These are phyloP conservation scores for Suhomyces taliae DNA, from an alignment of 1,139 yeast genomes.

Conservation along the genomic window DNA sequence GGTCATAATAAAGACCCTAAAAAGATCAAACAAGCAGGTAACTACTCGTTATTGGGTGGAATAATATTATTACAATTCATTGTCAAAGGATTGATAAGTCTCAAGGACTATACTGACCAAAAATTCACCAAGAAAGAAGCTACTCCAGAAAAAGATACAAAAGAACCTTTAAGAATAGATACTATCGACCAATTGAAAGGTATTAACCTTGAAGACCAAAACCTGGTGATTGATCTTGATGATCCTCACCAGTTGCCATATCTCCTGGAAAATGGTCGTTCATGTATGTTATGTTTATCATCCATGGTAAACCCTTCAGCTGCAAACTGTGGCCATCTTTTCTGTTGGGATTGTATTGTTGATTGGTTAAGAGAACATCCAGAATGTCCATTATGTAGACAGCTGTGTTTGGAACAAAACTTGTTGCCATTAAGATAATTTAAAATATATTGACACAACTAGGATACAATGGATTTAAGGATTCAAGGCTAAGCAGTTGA, in stretches of 20 bases:
- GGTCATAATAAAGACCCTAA: conserved; percentile 58
- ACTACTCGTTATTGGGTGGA: conserved; percentile 77
- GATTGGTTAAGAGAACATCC: conserved; percentile 89
- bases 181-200: conserved; percentile 13
- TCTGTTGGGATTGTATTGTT: conserved; percentile 88
- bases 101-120: conserved; percentile 29
- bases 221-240: conserved; percentile 46
- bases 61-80: conserved; percentile 62
- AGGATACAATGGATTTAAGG: no score
- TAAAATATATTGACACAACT: background rate
- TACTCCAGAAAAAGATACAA: conserved; percentile 4
- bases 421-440: conserved; percentile 60
- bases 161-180: conserved; percentile 1
- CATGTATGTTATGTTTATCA: conserved; percentile 81
- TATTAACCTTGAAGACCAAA: conserved; percentile 1
- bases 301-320: conserved; percentile 81
- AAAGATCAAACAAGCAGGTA: conserved; percentile 47
- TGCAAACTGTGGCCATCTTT: conserved; percentile 88
- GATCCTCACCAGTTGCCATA: conserved; percentile 62
- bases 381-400: conserved; percentile 92
- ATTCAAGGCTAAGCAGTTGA: no score
- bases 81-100: conserved; percentile 43
- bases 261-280: conserved; percentile 67
- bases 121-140: conserved; percentile 5
- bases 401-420: conserved; percentile 70